These are phyloP conservation scores for Macrocybe sp. DNA, from an alignment of 1,284 basidiomycete species.

Conservation along the genomic window DNA sequence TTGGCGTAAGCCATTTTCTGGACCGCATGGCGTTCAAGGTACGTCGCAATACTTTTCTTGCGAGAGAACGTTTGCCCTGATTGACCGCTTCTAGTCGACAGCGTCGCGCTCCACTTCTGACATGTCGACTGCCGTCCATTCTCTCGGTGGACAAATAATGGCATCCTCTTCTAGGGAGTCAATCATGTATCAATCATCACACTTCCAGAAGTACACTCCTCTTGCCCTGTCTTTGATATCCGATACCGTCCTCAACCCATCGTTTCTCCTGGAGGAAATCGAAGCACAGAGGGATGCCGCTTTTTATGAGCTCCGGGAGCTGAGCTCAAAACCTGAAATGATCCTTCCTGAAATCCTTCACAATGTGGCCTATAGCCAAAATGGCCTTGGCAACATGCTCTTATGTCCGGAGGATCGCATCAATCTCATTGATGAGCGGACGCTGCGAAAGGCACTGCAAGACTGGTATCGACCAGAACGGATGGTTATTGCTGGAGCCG, in stretches of 20 bases:
- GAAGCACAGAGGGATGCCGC: slow-evolving; percentile 84
- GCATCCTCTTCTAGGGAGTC: slow-evolving; percentile 91
- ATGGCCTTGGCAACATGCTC: slow-evolving; percentile 85
- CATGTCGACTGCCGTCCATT: slow-evolving; percentile 82
- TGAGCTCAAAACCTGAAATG: slow-evolving; percentile 88
- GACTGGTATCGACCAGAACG: slow-evolving; percentile 91
- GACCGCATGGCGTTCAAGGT: slow-evolving; percentile 98
- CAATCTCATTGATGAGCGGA: slow-evolving; percentile 59
- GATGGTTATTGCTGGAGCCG: slow-evolving; percentile 93
- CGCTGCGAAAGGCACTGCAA: slow-evolving; percentile 66
- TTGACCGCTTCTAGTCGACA: slow-evolving; percentile 44
- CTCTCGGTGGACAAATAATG: slow-evolving; percentile 89
- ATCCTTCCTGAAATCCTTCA: slow-evolving; percentile 94
- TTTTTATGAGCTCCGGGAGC: slow-evolving; percentile 90
- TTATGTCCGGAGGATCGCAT: slow-evolving; percentile 87
- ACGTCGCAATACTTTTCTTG: slow-evolving; percentile 14
- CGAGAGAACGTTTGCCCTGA: background rate
- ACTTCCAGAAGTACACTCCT: slow-evolving; percentile 83
- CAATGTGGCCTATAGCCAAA: slow-evolving; percentile 75
- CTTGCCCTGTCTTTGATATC: slow-evolving; percentile 85
- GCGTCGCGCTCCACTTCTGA: slow-evolving; percentile 57
- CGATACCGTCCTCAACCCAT: slow-evolving; percentile 84
- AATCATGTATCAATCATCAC: slow-evolving; percentile 97
- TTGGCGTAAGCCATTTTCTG: slow-evolving; percentile 87
- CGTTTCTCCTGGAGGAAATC: slow-evolving; percentile 78